Evolutionary conservation across 192 early-diverging fungal genomes (phyloP).

Genomic region (Coemansia sp.): DNA sequence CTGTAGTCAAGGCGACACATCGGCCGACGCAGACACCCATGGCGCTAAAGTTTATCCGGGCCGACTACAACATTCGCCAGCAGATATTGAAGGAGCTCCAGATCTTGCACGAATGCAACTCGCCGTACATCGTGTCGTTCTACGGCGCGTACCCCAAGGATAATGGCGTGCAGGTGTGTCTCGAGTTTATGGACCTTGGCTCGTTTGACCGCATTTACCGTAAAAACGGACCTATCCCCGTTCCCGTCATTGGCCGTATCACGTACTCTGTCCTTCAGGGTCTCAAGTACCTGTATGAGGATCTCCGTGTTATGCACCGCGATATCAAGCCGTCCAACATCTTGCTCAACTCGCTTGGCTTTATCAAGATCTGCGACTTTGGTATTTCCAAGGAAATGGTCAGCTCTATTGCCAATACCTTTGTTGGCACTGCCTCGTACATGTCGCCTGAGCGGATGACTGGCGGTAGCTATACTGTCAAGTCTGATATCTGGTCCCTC

Average conservation of each 20-base stretch:
- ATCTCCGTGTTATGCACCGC: slow-evolving; percentile 92
- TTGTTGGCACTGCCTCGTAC: slow-evolving; percentile 82
- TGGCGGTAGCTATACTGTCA: slow-evolving; percentile 74
- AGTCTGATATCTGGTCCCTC: slow-evolving; percentile 81
- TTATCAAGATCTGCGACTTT: slow-evolving; percentile 84
- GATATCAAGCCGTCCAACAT: slow-evolving; percentile 89
- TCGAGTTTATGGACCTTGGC: slow-evolving; percentile 97
- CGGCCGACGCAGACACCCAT: slow-evolving; percentile 85
- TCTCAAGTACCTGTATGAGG: slow-evolving; percentile 82
- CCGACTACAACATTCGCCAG: slow-evolving; percentile 72
- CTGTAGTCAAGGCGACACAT: slow-evolving; percentile 84
- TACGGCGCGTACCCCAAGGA: slow-evolving; percentile 93
- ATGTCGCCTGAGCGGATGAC: slow-evolving; percentile 85
- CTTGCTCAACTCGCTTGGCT: slow-evolving; percentile 74
- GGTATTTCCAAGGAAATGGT: slow-evolving; percentile 89
- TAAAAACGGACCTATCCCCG: slow-evolving; percentile 85
- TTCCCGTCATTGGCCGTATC: slow-evolving; percentile 83
- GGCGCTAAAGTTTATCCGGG: slow-evolving; percentile 82
- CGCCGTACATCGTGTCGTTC: slow-evolving; percentile 93
- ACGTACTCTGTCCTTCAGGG: slow-evolving; percentile 75
- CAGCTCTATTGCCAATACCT: slow-evolving; percentile 80
- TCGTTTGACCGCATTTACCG: slow-evolving; percentile 92
- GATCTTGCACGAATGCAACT: slow-evolving; percentile 94
- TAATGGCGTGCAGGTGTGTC: slow-evolving; percentile 85
- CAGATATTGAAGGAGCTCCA: slow-evolving; percentile 94